Percentiles rank a stretch among this genome's conserved stretches.
Evolutionary conservation across 2,329 filamentous ascomycete species (phyloP).

Genomic region (Metarhizium humberi): DNA sequence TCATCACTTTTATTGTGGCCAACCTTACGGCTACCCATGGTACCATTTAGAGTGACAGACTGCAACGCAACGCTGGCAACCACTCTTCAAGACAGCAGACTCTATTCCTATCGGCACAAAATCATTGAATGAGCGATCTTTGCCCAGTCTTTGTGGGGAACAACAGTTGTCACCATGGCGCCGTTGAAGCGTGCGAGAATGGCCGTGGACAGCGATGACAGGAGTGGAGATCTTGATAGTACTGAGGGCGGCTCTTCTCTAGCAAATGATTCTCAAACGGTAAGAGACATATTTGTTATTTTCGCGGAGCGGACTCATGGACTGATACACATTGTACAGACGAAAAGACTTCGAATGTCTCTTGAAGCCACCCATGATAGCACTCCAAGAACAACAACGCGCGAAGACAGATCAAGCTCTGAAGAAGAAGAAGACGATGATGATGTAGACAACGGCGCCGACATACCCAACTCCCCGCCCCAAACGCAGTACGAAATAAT

Average conservation of each 20-base stretch:
- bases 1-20: background rate
- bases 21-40: background rate
- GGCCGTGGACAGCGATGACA: constrained; percentile 8
- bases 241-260: background rate
- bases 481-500: constrained; percentile 54
- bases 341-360: constrained; percentile 8
- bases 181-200: constrained; percentile 33
- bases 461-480: constrained; percentile 21
- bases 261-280: background rate
- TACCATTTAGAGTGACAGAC: background rate
- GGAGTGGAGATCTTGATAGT: background rate
- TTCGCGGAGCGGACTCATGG: background rate
- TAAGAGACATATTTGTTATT: background rate
- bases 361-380: background rate
- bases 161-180: constrained; percentile 14
- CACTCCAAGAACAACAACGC: background rate
- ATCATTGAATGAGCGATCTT: background rate
- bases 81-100: background rate
- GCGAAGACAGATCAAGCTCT: constrained; percentile 1
- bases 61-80: background rate
- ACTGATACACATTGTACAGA: constrained; percentile 11
- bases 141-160: background rate
- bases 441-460: background rate
- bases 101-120: background rate
- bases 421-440: constrained; percentile 1